These are phyloP conservation scores for Phytophthora pinifolia DNA, from an alignment of 352 stramenopile species.

Conservation along the genomic window DNA sequence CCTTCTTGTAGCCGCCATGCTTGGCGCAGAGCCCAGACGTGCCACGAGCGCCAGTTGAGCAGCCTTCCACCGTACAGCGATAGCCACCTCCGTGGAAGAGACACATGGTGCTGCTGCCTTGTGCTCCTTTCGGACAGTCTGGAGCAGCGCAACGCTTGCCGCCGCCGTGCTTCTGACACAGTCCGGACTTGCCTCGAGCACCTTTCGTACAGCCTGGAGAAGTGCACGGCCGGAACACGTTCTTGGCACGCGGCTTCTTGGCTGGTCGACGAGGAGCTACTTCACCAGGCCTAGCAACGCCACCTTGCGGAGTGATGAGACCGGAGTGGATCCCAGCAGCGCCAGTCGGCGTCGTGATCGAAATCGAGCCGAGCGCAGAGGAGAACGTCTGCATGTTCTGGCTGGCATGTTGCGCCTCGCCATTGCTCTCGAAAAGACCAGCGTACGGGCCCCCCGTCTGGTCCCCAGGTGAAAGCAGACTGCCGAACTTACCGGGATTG, in stretches of 20 bases:
- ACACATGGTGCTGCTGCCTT: constrained; percentile 75
- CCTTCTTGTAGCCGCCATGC: constrained; percentile 78
- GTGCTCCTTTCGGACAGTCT: constrained; percentile 78
- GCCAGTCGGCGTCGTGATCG: constrained; percentile 21
- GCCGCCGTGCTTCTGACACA: constrained; percentile 86
- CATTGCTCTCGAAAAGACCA: constrained; percentile 31
- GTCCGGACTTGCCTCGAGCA: constrained; percentile 75
- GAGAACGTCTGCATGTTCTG: constrained; percentile 27
- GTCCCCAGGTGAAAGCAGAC: constrained; percentile 16
- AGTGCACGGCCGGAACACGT: constrained; percentile 68
- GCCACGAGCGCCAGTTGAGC: constrained; percentile 70
- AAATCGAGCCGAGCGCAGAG: constrained; percentile 27
- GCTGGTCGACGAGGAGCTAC: constrained; percentile 23
- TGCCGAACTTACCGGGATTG: constrained; percentile 11
- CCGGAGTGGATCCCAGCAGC: constrained; percentile 16
- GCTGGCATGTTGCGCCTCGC: constrained; percentile 7
- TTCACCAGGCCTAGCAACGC: constrained; percentile 2
- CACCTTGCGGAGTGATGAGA: constrained; percentile 28
- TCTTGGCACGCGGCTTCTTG: constrained; percentile 75
- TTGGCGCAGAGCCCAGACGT: constrained; percentile 78
- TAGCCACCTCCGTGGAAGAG: constrained; percentile 86
- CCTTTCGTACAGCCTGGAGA: constrained; percentile 69
- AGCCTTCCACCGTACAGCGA: constrained; percentile 74
- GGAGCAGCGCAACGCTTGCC: constrained; percentile 68
- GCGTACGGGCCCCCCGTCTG: constrained; percentile 16